A percentile compares a stretch with the other conserved stretches of the same genome.
Conservation (phyloP, 305 asterid genomes). For the Euphrasia arctica region DNA sequence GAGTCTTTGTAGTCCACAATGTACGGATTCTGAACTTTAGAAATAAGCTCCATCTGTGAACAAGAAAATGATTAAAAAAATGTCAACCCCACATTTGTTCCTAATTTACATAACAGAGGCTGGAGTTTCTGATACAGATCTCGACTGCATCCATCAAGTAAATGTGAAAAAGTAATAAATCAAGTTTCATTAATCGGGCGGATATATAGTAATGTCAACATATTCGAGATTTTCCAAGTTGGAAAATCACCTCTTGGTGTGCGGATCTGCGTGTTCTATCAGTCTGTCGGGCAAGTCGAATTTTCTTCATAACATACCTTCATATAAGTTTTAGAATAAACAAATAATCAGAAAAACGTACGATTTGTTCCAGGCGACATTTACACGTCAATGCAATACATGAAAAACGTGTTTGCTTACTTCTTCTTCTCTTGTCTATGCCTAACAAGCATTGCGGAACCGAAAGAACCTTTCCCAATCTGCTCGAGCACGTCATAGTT, state of each 20-base stretch:
- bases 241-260: slow-evolving; percentile 81
- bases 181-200: not conserved
- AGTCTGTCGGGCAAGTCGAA: slow-evolving; percentile 98
- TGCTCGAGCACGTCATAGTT: slow-evolving; percentile 88
- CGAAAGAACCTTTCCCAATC: slow-evolving; percentile 96
- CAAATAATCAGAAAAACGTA: slow-evolving; percentile 13
- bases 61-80: slow-evolving; percentile 4
- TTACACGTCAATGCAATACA: not conserved
- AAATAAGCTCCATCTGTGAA: slow-evolving; percentile 96
- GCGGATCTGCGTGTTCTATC: slow-evolving; percentile 98
- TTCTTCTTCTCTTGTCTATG: slow-evolving; percentile 91
- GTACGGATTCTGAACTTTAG: slow-evolving; percentile 72
- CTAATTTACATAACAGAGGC: too few species aligned
- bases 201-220: not conserved
- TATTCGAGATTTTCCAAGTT: slow-evolving; percentile 1
- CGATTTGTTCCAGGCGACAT: slow-evolving; percentile 2
- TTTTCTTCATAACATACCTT: slow-evolving; percentile 98
- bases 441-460: slow-evolving; percentile 92
- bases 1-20: slow-evolving; percentile 98
- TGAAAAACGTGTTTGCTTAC: slow-evolving; percentile 40
- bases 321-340: slow-evolving; percentile 19
- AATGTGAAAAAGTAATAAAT: not conserved
- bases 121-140: not conserved
- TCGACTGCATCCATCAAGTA: not conserved
- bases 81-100: not conserved